Conservation (phyloP, 1,284 basidiomycete species). For the Fistulinella staudtii region DNA sequence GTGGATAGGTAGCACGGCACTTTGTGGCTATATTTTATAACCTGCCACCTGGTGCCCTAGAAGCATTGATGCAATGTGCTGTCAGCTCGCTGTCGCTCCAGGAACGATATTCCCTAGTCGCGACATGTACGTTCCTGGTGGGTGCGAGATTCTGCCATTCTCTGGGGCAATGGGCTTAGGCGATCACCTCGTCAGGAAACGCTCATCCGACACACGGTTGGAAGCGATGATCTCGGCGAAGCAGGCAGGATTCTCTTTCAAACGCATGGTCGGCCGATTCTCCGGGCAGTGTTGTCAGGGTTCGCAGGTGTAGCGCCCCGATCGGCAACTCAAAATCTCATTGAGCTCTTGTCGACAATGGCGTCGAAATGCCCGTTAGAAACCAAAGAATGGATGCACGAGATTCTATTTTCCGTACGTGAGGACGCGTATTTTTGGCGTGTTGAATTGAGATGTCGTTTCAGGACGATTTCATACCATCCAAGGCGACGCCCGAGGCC, state of each 20-base stretch:
- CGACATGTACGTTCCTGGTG: constrained; percentile 80
- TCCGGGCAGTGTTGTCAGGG: constrained; percentile 69
- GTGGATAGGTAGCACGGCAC: constrained; percentile 60
- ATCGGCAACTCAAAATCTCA: constrained; percentile 78
- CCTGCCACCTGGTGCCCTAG: constrained; percentile 62
- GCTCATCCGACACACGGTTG: constrained; percentile 58
- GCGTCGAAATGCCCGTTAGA: constrained; percentile 52
- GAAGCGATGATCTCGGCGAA: constrained; percentile 49
- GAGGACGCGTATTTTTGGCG: too few species aligned
- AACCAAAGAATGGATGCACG: constrained; percentile 65
- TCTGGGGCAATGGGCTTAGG: constrained; percentile 1
- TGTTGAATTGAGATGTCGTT: too few species aligned
- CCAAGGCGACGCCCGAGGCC: constrained; percentile 60
- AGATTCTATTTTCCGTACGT: constrained; percentile 67
- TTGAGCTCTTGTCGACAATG: constrained; percentile 71
- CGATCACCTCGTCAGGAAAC: constrained; percentile 41
- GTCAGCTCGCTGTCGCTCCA: constrained; percentile 70
- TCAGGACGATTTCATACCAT: constrained; percentile 61
- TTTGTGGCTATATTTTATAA: constrained; percentile 70
- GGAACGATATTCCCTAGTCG: constrained; percentile 83
- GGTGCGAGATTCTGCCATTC: constrained; percentile 22
- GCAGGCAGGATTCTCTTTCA: constrained; percentile 51
- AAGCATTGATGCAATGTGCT: constrained; percentile 71
- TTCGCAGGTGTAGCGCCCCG: constrained; percentile 81
- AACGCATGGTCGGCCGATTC: constrained; percentile 63